phyloP scores from a whole-genome alignment of 768 basidiomycete genomes.

The Kwoniella bestiolae region DNA sequence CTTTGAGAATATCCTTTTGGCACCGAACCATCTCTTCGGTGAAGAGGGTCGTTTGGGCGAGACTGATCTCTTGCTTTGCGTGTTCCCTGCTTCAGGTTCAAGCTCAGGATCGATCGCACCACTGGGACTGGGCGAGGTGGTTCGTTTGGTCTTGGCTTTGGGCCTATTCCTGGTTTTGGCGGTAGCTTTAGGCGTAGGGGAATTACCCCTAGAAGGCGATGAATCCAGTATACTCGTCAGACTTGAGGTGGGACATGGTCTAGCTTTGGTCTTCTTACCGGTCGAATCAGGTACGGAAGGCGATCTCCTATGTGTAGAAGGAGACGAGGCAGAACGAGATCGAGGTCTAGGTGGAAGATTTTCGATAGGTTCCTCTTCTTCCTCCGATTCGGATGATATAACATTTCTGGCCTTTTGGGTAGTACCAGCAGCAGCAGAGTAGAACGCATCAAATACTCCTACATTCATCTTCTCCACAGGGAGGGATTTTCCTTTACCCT shows the following conservation, averaged over 20 bases:
- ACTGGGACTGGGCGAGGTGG: conserved; percentile 7
- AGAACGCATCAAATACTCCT: conserved; percentile 24
- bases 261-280: conserved; percentile 5
- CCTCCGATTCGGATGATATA: conserved; percentile 9
- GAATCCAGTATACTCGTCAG: conserved; percentile 15
- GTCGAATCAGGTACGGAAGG: background rate
- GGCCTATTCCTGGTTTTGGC: background rate
- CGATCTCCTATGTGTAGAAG: background rate
- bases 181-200: background rate
- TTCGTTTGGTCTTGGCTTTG: conserved; percentile 10
- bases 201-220: background rate
- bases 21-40: conserved; percentile 10
- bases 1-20: conserved; percentile 16
- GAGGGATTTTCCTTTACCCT: background rate
- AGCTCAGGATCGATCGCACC: background rate
- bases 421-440: conserved; percentile 3
- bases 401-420: conserved; percentile 1
- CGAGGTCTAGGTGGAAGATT: conserved; percentile 3
- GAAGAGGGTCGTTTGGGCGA: conserved; percentile 1
- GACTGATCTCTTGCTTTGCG: too few species aligned
- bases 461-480: conserved; percentile 10
- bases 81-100: background rate
- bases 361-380: conserved; percentile 29
- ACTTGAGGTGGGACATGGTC: conserved; percentile 17
- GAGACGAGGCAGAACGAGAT: conserved; percentile 5